A percentile compares a stretch with the other conserved stretches of the same genome.
Conservation (phyloP, 441 rosid species). For the Pelargonium citronellum region DNA sequence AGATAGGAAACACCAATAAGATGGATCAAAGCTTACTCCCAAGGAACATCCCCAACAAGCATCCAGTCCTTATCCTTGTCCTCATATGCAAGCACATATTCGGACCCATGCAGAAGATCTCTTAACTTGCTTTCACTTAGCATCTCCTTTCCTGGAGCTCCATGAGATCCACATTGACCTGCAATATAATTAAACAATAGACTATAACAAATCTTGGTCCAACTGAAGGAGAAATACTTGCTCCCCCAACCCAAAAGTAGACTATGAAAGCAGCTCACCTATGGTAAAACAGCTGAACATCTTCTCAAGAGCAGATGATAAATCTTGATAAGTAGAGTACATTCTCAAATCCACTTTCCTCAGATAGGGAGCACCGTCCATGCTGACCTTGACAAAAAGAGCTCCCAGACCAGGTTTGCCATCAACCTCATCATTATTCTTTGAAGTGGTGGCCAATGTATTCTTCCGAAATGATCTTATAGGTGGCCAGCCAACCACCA, state of each 20-base stretch:
- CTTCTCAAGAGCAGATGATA: slow-evolving; percentile 62
- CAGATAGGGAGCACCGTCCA: slow-evolving; percentile 72
- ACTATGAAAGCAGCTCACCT: slow-evolving; percentile 29
- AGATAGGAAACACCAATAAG: neutral
- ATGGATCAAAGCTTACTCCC: slow-evolving; percentile 46
- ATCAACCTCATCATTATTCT: slow-evolving; percentile 58
- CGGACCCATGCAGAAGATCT: slow-evolving; percentile 63
- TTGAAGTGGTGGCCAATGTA: slow-evolving; percentile 44
- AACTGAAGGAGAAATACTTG: too few species aligned
- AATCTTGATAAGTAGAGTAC: slow-evolving; percentile 43
- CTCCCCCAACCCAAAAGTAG: too few species aligned
- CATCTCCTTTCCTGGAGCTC: slow-evolving; percentile 39
- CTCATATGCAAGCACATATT: slow-evolving; percentile 62
- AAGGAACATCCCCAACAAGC: slow-evolving; percentile 56
- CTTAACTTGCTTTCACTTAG: slow-evolving; percentile 51
- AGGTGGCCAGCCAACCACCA: slow-evolving; percentile 76
- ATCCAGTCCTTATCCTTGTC: slow-evolving; percentile 73
- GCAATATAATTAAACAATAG: slow-evolving; percentile 24
- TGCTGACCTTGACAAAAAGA: slow-evolving; percentile 64
- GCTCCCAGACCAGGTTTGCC: slow-evolving; percentile 52
- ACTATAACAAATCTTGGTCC: too few species aligned
- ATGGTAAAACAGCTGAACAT: slow-evolving; percentile 68
- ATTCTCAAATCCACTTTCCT: slow-evolving; percentile 63
- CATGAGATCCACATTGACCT: slow-evolving; percentile 56
- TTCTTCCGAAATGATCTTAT: slow-evolving; percentile 56